Percentiles rank a stretch among this genome's conserved stretches.
Evolutionary conservation across 2,329 filamentous ascomycete species (phyloP).

Genomic region (Trichophyton mentagrophytes): DNA sequence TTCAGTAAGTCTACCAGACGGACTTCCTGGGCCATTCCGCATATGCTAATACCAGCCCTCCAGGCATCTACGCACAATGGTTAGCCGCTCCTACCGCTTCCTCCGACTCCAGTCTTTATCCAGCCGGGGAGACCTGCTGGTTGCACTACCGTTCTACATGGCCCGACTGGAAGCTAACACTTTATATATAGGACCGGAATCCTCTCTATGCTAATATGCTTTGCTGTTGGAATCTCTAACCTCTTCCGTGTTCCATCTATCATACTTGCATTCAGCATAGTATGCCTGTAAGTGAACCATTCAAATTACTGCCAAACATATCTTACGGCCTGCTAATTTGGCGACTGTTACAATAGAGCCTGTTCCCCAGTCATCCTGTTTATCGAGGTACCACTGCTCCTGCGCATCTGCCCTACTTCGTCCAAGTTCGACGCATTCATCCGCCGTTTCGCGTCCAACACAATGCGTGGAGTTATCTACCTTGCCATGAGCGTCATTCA

Average conservation of each 20-base stretch:
- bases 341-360: conserved; percentile 45
- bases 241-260: conserved; percentile 49
- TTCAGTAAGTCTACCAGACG: conserved; percentile 42
- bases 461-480: conserved; percentile 88
- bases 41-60: conserved; percentile 12
- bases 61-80: conserved; percentile 59
- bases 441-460: conserved; percentile 88
- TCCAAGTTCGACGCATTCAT: conserved; percentile 77
- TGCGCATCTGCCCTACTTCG: conserved; percentile 95
- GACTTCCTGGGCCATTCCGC: neutral
- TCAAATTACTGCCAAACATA: neutral
- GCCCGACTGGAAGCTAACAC: neutral
- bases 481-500: conserved; percentile 65
- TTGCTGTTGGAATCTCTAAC: conserved; percentile 56
- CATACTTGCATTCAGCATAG: conserved; percentile 45
- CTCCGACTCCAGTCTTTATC: neutral
- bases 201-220: conserved; percentile 51
- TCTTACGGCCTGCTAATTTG: conserved; percentile 13
- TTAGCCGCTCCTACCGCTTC: conserved; percentile 28
- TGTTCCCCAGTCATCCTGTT: conserved; percentile 66
- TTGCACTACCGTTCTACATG: neutral
- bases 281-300: conserved; percentile 40
- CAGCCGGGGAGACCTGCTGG: neutral
- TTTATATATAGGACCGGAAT: conserved; percentile 36
- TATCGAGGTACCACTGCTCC: conserved; percentile 81